Base-by-base conservation (phyloP, 768 basidiomycete genomes). In the Tulasnella sp. region DNA sequence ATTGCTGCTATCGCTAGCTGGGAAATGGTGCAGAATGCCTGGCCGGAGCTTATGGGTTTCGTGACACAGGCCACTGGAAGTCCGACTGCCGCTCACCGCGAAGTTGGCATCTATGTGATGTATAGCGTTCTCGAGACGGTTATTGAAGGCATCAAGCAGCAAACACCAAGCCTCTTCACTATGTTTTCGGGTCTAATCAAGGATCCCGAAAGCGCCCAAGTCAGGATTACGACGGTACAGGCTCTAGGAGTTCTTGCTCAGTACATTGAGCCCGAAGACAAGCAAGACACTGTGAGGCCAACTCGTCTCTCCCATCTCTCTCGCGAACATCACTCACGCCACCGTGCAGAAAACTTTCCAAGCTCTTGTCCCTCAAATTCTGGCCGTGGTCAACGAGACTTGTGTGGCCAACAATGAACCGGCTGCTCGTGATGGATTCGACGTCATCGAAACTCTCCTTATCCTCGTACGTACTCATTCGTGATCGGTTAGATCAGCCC, bases 381-480 rank as follows among this genome's bases (percentile, higher is more conserved):
- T 98, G 68, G 85, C 86, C 73, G 95, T 98, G 66, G 89, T 98
- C 42, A 90, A 90, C 4, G 90, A 94, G 80, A 85, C 88, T 42
- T 87, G 98, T 7, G 90, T 91, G 75, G 79, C 86, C 40, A 87
- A 85, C 40, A 90, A 98, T 77, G 93, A 95, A 78, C 84, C 84
- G 40, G 88, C 88, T 69, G 92, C 93, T 62, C 89, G 95, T 75
- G 89, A 95, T 77, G 83, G 95, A 32, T 97, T 98, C 77, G 97
- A 99, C 78, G 93, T 98, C 35, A 85, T 98, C 75, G 97, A 98
- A 83, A 95, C 94, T 0, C 88, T 98, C 63, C 85, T 96, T 63
- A 96, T 98, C 78, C 87, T 98, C 73, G 92, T 92, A 75, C 72
- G 89, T 80, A n/a, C 39, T 44, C 11, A 12, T 71, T 39, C 36